Percentiles rank a stretch among this genome's conserved stretches.
Conservation (phyloP, 805 yeast species). For the Nakazawaea populi region DNA sequence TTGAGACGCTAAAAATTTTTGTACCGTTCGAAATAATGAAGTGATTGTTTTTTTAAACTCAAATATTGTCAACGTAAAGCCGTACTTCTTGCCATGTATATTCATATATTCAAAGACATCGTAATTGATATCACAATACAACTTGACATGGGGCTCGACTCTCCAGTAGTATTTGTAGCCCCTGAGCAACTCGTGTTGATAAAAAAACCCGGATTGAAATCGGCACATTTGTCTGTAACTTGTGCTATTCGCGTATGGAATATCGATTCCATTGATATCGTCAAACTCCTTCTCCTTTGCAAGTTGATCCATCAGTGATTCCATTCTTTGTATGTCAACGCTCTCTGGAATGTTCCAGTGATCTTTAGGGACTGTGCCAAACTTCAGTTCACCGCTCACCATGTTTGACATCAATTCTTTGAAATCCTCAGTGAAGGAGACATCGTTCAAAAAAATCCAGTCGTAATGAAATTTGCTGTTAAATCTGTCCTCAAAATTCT, state of each 20-base stretch:
- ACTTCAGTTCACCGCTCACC: conserved; percentile 57
- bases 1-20: neutral
- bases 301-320: conserved; percentile 35
- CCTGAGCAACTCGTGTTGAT: conserved; percentile 48
- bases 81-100: conserved; percentile 48
- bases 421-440: conserved; percentile 54
- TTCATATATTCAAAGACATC: conserved; percentile 61
- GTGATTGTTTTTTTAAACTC: conserved; percentile 63
- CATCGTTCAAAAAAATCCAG: conserved; percentile 76
- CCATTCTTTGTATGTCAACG: conserved; percentile 45
- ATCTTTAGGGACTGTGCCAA: conserved; percentile 53
- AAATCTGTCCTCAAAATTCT: conserved; percentile 61
- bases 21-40: conserved; percentile 18
- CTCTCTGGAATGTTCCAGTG: conserved; percentile 69
- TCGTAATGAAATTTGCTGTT: conserved; percentile 60
- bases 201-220: conserved; percentile 46
- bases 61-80: conserved; percentile 60
- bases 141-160: conserved; percentile 62
- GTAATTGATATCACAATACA: conserved; percentile 54
- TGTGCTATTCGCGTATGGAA: conserved; percentile 31
- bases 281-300: conserved; percentile 17
- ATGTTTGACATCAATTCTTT: conserved; percentile 36
- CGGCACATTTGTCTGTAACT: conserved; percentile 44
- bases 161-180: conserved; percentile 70
- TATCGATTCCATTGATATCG: neutral